phyloP scores from a whole-genome alignment of 1,139 yeast genomes.

The Zygotorulaspora mrakii region DNA sequence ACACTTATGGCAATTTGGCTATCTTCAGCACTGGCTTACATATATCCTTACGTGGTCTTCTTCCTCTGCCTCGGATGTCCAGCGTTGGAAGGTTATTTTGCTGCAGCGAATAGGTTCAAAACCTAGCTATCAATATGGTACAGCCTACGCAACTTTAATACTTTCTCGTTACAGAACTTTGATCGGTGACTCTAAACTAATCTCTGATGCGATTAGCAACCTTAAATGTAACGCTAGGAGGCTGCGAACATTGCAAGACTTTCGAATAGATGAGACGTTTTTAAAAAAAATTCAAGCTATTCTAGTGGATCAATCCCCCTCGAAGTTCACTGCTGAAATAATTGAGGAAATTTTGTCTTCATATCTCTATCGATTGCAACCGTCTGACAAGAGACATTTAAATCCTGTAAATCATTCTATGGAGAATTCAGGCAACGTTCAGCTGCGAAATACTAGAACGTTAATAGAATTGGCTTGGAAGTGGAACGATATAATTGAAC shows the following conservation, averaged over 20 bases:
- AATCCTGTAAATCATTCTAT: neutral
- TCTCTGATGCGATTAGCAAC: conserved; percentile 15
- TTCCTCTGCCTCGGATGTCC: conserved; percentile 35
- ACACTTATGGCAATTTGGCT: conserved; percentile 45
- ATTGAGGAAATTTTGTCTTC: conserved; percentile 18
- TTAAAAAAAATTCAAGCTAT: conserved; percentile 11
- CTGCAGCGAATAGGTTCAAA: conserved; percentile 21
- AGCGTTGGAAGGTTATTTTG: conserved; percentile 31
- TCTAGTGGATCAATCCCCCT: conserved; percentile 14
- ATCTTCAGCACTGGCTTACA: conserved; percentile 43
- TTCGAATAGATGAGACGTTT: conserved; percentile 19
- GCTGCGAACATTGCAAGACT: conserved; percentile 18
- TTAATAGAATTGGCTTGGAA: conserved; percentile 20
- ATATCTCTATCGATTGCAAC: conserved; percentile 7
- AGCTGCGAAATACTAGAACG: conserved; percentile 17
- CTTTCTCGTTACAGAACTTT: conserved; percentile 20
- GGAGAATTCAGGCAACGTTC: conserved; percentile 3
- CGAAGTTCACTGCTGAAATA: conserved; percentile 15
- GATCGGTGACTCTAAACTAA: conserved; percentile 16
- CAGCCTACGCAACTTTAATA: conserved; percentile 23
- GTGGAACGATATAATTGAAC: conserved; percentile 19
- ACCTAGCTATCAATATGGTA: conserved; percentile 25
- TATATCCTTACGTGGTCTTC: conserved; percentile 43
- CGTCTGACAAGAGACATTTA: neutral
- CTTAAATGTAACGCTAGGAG: conserved; percentile 20